Evolutionary conservation across 768 basidiomycete genomes (phyloP).

Genomic region (Austroboletus festivus): DNA sequence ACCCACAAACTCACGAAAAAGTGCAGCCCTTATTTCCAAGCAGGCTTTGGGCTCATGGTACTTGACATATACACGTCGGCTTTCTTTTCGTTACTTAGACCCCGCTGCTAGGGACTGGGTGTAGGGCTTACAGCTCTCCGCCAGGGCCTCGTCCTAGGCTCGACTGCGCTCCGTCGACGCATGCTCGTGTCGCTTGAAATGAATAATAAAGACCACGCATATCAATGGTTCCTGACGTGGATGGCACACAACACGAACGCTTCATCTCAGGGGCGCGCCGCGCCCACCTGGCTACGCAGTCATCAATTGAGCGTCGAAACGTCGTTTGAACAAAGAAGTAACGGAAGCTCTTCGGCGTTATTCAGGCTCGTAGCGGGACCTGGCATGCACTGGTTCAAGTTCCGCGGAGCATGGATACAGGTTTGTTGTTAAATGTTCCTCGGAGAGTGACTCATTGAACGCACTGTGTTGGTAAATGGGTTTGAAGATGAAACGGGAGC

Average conservation of each 20-base stretch:
- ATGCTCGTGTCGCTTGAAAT: conserved; percentile 95
- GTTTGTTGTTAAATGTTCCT: conserved; percentile 36
- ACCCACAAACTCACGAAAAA: conserved; percentile 34
- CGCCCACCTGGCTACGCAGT: conserved; percentile 57
- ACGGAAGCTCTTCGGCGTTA: conserved; percentile 83
- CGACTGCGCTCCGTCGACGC: conserved; percentile 77
- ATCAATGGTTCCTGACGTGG: conserved; percentile 97
- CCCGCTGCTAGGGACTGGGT: conserved; percentile 72
- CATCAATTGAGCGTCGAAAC: conserved; percentile 97
- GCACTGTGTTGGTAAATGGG: conserved; percentile 1
- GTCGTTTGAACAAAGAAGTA: conserved; percentile 80
- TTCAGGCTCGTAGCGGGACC: conserved; percentile 97
- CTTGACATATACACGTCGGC: conserved; percentile 6
- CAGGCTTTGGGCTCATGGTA: conserved; percentile 97
- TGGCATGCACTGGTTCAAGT: conserved; percentile 90
- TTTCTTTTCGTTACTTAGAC: neutral
- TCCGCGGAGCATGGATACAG: conserved; percentile 94
- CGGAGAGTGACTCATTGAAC: neutral
- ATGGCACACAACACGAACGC: conserved; percentile 69
- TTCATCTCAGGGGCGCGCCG: conserved; percentile 25
- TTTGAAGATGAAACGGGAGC: conserved; percentile 84
- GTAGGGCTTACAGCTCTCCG: conserved; percentile 78
- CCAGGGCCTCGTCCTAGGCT: conserved; percentile 62
- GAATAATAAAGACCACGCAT: conserved; percentile 90
- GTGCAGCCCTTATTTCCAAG: conserved; percentile 92